Base-by-base conservation (phyloP, 148 eudicot genomes). In the Fagopyrum tataricum region DNA sequence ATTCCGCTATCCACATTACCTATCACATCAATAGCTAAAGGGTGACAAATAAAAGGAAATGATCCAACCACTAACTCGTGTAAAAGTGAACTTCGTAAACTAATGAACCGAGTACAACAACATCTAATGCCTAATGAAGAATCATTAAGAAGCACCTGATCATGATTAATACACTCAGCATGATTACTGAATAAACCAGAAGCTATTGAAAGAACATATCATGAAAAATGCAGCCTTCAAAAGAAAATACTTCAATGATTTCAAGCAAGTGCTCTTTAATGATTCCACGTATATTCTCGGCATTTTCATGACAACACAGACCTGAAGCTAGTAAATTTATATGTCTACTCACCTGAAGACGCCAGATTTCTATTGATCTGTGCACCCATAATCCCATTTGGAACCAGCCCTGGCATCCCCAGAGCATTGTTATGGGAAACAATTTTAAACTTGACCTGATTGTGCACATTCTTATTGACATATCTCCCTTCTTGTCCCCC, bases 401-500 rank as follows among this genome's bases (percentile, higher is more conserved):
- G 78, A 53, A 44, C 67, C 42, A 26, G 42, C 67, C n/a, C 37
- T 2, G 41, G 41, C 67, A 62, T 56, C 62, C 62, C 67, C 26
- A 13, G 42, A 62, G 42, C 67, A 62, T 62, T 62, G 17, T 62
- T 76, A 21, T 31, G n/a, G 73, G 79, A 81, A 81, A 74, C 71
- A 74, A 48, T 83, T 73, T 81, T 74, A 20, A 59, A 39, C 44
- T 76, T 73, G 12, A 73, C 74, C 23, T 48, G 53, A 51, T 51
- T 70, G 40, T 52, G 43, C 47, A 48, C 23, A 5, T 78, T 82
- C 71, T 75, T 79, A 74, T 49, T 72, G 68, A 78, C 31, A 26
- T 73, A 70, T n/a, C 76, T 17, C 21, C 79, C 89, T 77, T 64
- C 74, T 53, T 24, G 9, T 44, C 71, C 68, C 71, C 72, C 72